Base-by-base conservation (phyloP, 345 rosid species). In the Anacardium occidentale region DNA sequence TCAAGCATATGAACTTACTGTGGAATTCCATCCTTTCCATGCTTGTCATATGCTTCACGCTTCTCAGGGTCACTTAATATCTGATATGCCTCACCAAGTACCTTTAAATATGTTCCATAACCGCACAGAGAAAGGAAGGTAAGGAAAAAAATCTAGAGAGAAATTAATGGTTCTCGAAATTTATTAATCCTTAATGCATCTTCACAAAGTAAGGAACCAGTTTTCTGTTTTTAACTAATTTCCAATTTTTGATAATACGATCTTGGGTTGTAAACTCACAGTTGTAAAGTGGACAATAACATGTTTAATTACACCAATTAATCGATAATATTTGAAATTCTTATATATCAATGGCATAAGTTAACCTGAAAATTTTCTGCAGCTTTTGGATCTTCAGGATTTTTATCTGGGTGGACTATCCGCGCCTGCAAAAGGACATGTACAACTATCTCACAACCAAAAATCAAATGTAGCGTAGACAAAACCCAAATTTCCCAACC, bases 51-150 rank as follows among this genome's bases (percentile, higher is more conserved):
- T 51, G 91, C 86, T 72, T 81, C 86, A 66, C 98, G 97, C 77
- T 91, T 93, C 71, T 84, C 91, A 0, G 97, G 94, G 83, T 96
- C 98, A 74, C 98, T 87, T 68, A 96, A 75, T 44, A 96, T 83
- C 84, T 92, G 98, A 78, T 92, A 95, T 22, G 99, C 98, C 86
- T 96, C 98, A 29, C 97, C 96, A 63, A 95, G 96, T 72, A 74
- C 83, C 99, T 95, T 80, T 57, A 79, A 17, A 81, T 44, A 66
- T n/a, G 70, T 4, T 22, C 32, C 66, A 71, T 57, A 75, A 71
- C 42, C 25, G 71, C 2, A 50, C 55, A 81, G 73, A 48, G 64
- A 63, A 77, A 62, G 11, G 69, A 53, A 53, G 62, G 70, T 20
- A 37, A 64, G 24, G 13, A 24, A 71, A 42, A 59, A 24, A 10